These are phyloP conservation scores for Fonsecaea monophora DNA, from an alignment of 2,329 filamentous ascomycete genomes.

Conservation along the genomic window DNA sequence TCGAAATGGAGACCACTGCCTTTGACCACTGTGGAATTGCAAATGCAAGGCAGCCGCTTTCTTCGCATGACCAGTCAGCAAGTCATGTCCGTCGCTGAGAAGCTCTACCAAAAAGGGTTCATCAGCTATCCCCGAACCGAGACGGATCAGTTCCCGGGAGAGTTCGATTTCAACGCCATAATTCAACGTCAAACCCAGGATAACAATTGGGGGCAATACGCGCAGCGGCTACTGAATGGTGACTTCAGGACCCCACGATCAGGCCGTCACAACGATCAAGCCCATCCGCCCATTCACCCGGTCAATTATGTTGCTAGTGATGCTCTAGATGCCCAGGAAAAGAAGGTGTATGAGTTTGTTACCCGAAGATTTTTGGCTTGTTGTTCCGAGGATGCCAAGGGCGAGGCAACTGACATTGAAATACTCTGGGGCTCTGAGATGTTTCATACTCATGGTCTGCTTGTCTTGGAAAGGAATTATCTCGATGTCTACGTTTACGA, in stretches of 20 bases:
- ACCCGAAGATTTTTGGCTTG: slow-evolving; percentile 91
- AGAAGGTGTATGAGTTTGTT: slow-evolving; percentile 88
- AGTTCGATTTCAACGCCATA: slow-evolving; percentile 80
- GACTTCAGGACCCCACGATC: slow-evolving; percentile 81
- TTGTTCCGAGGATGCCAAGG: slow-evolving; percentile 91
- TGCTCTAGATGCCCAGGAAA: slow-evolving; percentile 70
- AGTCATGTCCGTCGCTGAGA: slow-evolving; percentile 85
- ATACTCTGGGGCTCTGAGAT: slow-evolving; percentile 78
- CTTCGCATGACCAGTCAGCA: slow-evolving; percentile 88
- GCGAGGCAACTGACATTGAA: slow-evolving; percentile 82
- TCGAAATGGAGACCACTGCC: slow-evolving; percentile 94
- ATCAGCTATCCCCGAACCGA: slow-evolving; percentile 98
- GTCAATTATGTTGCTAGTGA: slow-evolving; percentile 77
- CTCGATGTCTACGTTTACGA: slow-evolving; percentile 96
- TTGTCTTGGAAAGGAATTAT: slow-evolving; percentile 88
- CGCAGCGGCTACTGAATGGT: slow-evolving; percentile 67
- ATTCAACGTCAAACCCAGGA: slow-evolving; percentile 85
- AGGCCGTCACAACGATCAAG: slow-evolving; percentile 91
- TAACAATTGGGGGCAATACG: slow-evolving; percentile 78
- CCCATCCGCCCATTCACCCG: slow-evolving; percentile 95
- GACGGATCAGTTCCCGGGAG: slow-evolving; percentile 92
- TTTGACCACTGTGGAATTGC: slow-evolving; percentile 91
- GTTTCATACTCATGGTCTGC: slow-evolving; percentile 82
- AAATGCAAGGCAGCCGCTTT: slow-evolving; percentile 91
- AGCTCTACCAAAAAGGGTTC: slow-evolving; percentile 89